phyloP scores from a whole-genome alignment of 192 early-diverging fungal genomes.

The Backusella liffmaniae region DNA sequence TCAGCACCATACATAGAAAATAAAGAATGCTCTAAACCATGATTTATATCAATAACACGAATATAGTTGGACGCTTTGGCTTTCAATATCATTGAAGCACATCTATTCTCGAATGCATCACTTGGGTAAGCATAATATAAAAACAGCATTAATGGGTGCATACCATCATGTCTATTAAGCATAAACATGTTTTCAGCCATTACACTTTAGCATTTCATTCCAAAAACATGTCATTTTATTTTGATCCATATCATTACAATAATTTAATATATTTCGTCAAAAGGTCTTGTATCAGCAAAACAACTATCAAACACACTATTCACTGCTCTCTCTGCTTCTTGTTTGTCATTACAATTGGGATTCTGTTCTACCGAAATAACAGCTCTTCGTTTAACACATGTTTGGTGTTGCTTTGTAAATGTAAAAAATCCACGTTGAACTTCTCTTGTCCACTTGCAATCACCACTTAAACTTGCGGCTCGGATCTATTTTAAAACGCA shows the following conservation, averaged over 20 bases:
- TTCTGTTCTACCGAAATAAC: slow-evolving; percentile 75
- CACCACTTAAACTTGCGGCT: slow-evolving; percentile 77
- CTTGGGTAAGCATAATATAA: too few species aligned
- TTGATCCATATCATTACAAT: neutral
- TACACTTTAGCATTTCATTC: too few species aligned
- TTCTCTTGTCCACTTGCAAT: slow-evolving; percentile 73
- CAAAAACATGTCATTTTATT: too few species aligned
- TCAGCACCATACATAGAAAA: too few species aligned
- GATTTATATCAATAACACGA: too few species aligned
- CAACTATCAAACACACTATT: slow-evolving; percentile 86
- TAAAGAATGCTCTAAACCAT: too few species aligned
- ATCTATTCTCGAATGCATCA: too few species aligned
- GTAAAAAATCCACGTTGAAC: slow-evolving; percentile 62
- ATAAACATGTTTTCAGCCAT: too few species aligned
- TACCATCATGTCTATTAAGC: too few species aligned
- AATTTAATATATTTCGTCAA: slow-evolving; percentile 87
- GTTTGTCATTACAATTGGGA: slow-evolving; percentile 67
- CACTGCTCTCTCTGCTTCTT: slow-evolving; percentile 85
- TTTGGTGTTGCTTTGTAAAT: slow-evolving; percentile 79
- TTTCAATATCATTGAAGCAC: too few species aligned
- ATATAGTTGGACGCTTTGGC: too few species aligned
- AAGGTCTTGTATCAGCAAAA: slow-evolving; percentile 93
- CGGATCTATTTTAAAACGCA: slow-evolving; percentile 46
- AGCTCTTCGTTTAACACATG: slow-evolving; percentile 87
- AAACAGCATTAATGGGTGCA: too few species aligned